A percentile compares a stretch with the other conserved stretches of the same genome.
Conservation (phyloP, 805 yeast genomes). For the Myxozyma vanderwaltii region DNA sequence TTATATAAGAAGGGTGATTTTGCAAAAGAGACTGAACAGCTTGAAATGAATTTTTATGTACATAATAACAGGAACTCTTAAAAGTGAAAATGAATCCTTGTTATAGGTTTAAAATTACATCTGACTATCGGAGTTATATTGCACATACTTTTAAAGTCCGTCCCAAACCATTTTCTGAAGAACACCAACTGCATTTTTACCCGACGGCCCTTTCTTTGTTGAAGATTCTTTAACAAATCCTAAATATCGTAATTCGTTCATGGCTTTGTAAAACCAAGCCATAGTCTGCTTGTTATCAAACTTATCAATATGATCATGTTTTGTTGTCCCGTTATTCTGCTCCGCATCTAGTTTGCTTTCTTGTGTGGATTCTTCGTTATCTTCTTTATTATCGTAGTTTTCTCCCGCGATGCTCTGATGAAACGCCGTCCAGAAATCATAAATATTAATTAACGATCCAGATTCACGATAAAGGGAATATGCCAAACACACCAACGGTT, state of each 20-base stretch:
- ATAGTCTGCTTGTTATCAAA: constrained; percentile 5
- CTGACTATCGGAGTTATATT: not conserved
- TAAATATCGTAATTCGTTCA: constrained; percentile 27
- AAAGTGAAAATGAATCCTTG: too few species aligned
- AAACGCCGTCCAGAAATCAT: constrained; percentile 33
- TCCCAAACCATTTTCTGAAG: constrained; percentile 30
- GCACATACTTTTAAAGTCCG: constrained; percentile 14
- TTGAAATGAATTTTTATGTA: too few species aligned
- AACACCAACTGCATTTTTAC: constrained; percentile 13
- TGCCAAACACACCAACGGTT: constrained; percentile 20
- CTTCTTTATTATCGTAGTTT: not conserved
- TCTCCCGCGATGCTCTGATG: constrained; percentile 7
- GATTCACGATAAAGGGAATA: constrained; percentile 30
- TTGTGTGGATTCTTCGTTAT: too few species aligned
- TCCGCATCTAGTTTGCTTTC: not conserved
- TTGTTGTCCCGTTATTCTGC: not conserved
- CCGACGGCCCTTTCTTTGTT: not conserved
- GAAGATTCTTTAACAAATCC: constrained; percentile 26
- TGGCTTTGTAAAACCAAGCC: constrained; percentile 26
- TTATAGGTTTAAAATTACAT: too few species aligned
- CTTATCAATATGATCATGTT: not conserved
- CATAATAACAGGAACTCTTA: too few species aligned
- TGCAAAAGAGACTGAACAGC: too few species aligned
- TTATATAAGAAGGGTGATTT: too few species aligned
- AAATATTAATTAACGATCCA: constrained; percentile 24